These are phyloP conservation scores for Suillus discolor DNA, from an alignment of 768 basidiomycete genomes.

Conservation along the genomic window DNA sequence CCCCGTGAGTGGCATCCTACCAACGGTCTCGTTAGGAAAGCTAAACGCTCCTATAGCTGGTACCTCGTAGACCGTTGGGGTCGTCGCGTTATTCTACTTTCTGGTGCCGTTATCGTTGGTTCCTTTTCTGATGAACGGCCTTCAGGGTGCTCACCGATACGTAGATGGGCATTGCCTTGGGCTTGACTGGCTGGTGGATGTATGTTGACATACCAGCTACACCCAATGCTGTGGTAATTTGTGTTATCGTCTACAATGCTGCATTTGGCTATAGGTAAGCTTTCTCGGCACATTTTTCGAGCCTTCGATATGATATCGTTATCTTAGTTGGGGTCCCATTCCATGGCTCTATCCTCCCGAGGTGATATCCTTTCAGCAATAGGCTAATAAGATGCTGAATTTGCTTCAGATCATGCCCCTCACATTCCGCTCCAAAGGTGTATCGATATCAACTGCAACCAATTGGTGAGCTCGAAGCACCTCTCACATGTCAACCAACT, in stretches of 20 bases:
- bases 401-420: slow-evolving; percentile 82
- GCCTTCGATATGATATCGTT: neutral
- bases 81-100: slow-evolving; percentile 81
- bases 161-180: slow-evolving; percentile 82
- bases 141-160: slow-evolving; percentile 10
- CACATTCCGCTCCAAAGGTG: slow-evolving; percentile 90
- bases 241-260: slow-evolving; percentile 92
- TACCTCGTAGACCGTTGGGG: slow-evolving; percentile 93
- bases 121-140: slow-evolving; percentile 7
- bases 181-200: slow-evolving; percentile 91
- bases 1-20: slow-evolving; percentile 60
- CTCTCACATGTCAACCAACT: slow-evolving; percentile 11
- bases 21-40: neutral
- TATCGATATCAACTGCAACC: slow-evolving; percentile 90
- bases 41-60: slow-evolving; percentile 59
- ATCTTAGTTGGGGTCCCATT: slow-evolving; percentile 77
- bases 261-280: slow-evolving; percentile 84
- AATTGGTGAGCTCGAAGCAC: slow-evolving; percentile 47
- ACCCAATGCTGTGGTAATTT: slow-evolving; percentile 83
- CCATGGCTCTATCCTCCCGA: slow-evolving; percentile 91
- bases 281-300: neutral
- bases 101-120: slow-evolving; percentile 78
- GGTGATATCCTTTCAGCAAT: slow-evolving; percentile 38
- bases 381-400: slow-evolving; percentile 10
- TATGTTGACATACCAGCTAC: slow-evolving; percentile 86